Percentiles rank a stretch among this genome's conserved stretches.
These are phyloP conservation scores for Aspergillus brasiliensis DNA, from an alignment of 2,329 filamentous ascomycete genomes.

Conservation along the genomic window DNA sequence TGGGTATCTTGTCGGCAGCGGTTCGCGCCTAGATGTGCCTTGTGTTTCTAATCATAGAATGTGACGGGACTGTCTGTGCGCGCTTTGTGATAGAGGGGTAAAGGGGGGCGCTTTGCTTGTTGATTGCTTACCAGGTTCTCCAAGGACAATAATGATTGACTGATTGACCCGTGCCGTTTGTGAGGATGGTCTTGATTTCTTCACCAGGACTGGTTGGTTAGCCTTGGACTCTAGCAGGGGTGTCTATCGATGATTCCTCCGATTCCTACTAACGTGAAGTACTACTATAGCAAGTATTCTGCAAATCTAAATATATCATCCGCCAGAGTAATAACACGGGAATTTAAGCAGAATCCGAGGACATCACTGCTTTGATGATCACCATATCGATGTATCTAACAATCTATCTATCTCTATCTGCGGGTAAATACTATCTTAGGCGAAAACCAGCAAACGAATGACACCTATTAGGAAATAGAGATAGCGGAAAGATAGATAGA, in stretches of 20 bases:
- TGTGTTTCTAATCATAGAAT: slow-evolving; percentile 19
- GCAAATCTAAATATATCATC: background rate
- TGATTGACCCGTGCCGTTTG: background rate
- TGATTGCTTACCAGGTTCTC: background rate
- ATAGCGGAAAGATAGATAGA: background rate
- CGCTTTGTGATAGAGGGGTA: background rate
- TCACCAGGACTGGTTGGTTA: too few relatives aligned
- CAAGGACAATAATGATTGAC: background rate
- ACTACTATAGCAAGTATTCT: background rate
- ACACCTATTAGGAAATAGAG: background rate
- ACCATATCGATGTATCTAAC: background rate
- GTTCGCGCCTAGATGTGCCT: slow-evolving; percentile 7
- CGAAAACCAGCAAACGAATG: background rate
- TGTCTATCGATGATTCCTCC: background rate
- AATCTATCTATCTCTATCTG: background rate
- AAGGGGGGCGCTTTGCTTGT: background rate
- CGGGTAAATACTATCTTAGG: background rate
- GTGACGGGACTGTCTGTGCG: slow-evolving; percentile 8
- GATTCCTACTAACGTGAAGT: too few relatives aligned
- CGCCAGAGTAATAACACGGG: background rate
- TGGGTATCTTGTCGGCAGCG: slow-evolving; percentile 1
- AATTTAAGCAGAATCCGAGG: background rate
- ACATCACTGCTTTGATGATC: too few relatives aligned
- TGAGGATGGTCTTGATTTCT: too few relatives aligned
- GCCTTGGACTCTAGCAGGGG: background rate